Percentiles rank a stretch among this genome's conserved stretches.
Evolutionary conservation across 108 stramenopile species (phyloP).

Genomic region (Discostella pseudostelligera): DNA sequence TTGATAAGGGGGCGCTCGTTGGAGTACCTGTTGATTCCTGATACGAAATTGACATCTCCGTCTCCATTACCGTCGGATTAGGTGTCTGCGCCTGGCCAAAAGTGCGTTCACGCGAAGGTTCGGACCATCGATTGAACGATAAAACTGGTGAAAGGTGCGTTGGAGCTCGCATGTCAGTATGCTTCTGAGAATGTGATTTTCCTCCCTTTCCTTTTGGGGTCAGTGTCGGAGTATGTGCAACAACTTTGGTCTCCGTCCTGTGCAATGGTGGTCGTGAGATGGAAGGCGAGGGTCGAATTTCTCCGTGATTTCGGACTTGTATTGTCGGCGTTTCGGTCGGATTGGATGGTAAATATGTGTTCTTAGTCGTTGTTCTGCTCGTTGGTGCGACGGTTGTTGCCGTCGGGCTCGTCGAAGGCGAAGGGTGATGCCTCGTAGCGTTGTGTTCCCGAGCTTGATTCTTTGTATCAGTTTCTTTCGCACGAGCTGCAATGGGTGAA

Average conservation of each 20-base stretch:
- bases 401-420: no score
- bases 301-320: no score
- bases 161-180: background rate
- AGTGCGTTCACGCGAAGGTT: background rate
- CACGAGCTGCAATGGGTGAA: background rate
- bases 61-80: background rate
- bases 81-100: constrained; percentile 2
- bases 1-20: background rate
- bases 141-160: background rate
- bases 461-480: background rate
- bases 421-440: no score
- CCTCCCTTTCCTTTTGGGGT: background rate
- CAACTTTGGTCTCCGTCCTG: no score
- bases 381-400: no score
- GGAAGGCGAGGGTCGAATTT: no score
- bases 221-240: no score
- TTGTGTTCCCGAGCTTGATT: background rate
- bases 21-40: background rate
- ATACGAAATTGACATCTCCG: background rate
- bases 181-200: background rate
- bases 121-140: background rate
- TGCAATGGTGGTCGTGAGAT: no score
- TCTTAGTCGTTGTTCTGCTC: no score
- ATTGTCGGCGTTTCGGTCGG: no score
- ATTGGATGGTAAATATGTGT: no score